Conservation (phyloP, 1,284 basidiomycete genomes). For the Malassezia pachydermatis region DNA sequence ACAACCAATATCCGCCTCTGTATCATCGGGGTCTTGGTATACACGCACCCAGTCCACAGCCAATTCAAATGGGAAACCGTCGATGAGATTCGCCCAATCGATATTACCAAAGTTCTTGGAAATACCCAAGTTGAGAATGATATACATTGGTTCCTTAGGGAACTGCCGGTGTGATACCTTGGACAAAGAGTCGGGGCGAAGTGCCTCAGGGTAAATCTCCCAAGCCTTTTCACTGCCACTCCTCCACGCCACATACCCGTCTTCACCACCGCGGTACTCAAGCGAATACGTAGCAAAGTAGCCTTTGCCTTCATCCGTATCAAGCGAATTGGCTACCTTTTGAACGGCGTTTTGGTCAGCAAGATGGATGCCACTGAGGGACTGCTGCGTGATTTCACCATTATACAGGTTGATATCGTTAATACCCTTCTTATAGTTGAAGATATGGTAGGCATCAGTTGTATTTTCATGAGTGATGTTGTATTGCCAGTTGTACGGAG, state of each 20-base stretch:
- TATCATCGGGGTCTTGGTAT: conserved; percentile 39
- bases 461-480: conserved; percentile 24
- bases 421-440: conserved; percentile 13
- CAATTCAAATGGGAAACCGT: conserved; percentile 49
- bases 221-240: conserved; percentile 23
- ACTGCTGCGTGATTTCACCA: conserved; percentile 38
- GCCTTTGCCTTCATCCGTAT: neutral
- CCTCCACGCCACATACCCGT: conserved; percentile 26
- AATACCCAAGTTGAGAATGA: conserved; percentile 34
- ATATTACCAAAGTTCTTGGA: conserved; percentile 12
- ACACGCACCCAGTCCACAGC: conserved; percentile 46
- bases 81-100: neutral
- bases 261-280: conserved; percentile 6
- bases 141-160: conserved; percentile 52
- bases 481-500: conserved; percentile 54
- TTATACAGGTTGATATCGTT: conserved; percentile 31
- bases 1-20: conserved; percentile 42
- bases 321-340: neutral
- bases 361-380: conserved; percentile 11
- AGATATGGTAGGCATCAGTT: conserved; percentile 27
- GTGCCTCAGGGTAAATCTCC: conserved; percentile 59
- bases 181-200: conserved; percentile 58
- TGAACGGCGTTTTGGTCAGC: conserved; percentile 6
- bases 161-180: conserved; percentile 65
- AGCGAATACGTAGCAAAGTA: conserved; percentile 9